Percentiles rank a stretch among this genome's conserved stretches.
Conservation (phyloP, 192 early-diverging fungal species). For the Geosiphon pyriformis region DNA sequence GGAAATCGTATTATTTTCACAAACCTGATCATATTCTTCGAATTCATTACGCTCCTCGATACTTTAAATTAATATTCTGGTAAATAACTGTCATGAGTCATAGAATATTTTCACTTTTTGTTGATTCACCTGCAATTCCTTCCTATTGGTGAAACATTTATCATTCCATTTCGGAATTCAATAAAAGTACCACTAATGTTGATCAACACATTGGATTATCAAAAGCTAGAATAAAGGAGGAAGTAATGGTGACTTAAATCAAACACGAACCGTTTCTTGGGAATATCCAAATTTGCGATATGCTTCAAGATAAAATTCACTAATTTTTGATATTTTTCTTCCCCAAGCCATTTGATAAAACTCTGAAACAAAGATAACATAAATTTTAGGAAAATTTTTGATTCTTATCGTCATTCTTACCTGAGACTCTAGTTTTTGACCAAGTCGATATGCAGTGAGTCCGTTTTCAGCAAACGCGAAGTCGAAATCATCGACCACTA, state of each 20-base stretch:
- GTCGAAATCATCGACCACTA: slow-evolving; percentile 84
- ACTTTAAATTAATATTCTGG: slow-evolving; percentile 22
- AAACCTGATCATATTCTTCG: slow-evolving; percentile 78
- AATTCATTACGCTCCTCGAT: slow-evolving; percentile 87
- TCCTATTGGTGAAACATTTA: slow-evolving; percentile 97
- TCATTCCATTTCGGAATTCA: slow-evolving; percentile 99
- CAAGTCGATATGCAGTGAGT: slow-evolving; percentile 83
- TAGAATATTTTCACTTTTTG: slow-evolving; percentile 16
- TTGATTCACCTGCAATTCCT: slow-evolving; percentile 78
- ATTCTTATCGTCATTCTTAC: no score
- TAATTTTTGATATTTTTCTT: slow-evolving; percentile 86
- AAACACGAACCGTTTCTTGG: slow-evolving; percentile 80
- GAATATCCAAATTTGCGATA: slow-evolving; percentile 91
- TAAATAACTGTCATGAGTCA: neutral
- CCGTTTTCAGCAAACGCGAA: slow-evolving; percentile 98
- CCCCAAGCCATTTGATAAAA: slow-evolving; percentile 88
- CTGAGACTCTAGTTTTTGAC: slow-evolving; percentile 63
- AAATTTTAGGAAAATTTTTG: neutral
- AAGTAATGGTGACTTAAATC: neutral
- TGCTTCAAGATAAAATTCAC: slow-evolving; percentile 91
- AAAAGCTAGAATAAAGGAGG: neutral
- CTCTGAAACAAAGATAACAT: slow-evolving; percentile 50
- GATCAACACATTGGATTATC: no score
- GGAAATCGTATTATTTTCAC: no score
- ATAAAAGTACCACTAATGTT: slow-evolving; percentile 89